Evolutionary conservation across 257 asterid species (phyloP), one percentile per base, ranked within the genome.

Genomic region (Knoxia roxburghii): DNA sequence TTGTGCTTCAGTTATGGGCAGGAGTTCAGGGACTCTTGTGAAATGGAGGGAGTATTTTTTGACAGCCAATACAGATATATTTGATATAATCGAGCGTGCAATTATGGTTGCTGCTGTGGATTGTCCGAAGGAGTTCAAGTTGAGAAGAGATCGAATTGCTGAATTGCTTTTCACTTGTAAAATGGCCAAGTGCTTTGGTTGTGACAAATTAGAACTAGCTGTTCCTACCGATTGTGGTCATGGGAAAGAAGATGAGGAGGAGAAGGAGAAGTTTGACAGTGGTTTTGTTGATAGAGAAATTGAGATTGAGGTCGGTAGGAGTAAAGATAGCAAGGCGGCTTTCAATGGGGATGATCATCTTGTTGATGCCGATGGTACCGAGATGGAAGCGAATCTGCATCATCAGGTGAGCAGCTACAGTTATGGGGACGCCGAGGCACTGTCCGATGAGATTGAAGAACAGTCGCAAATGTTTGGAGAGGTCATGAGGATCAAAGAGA

Each of bases 41-140:
- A 84, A 80, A 72, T 93, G 99, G 99, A 90, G 97, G 83, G 95
- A 80, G 40, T 90, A 78, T 84, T 90, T 93, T 74, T 57, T 87
- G 67, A 76, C 81, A 23, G 88, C 96, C n/a, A 81, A 82, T 79
- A 78, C 92, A 9, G 90, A 90, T 74, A 86, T 93, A 37, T 90
- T 90, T 30, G 77, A 61, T 26, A 82, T 86, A 67, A 90, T 93
- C 26, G 88, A 90, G 81, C 73, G 83, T 43, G 99, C 90, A 11
- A 79, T 93, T 30, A 71, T 80, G 81, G 87, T 93, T 20, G 99
- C 99, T 51, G 94, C 94, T 18, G 73, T 78, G 0, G 99, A 93
- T 88, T 86, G 81, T 61, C 99, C 97, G 0, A 77, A 77, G 35
- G 97, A 88, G 70, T 90, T 90, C 80, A 88, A 77, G 70, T 30